phyloP scores from a whole-genome alignment of 257 asterid species.

The Nicotiana knightiana region DNA sequence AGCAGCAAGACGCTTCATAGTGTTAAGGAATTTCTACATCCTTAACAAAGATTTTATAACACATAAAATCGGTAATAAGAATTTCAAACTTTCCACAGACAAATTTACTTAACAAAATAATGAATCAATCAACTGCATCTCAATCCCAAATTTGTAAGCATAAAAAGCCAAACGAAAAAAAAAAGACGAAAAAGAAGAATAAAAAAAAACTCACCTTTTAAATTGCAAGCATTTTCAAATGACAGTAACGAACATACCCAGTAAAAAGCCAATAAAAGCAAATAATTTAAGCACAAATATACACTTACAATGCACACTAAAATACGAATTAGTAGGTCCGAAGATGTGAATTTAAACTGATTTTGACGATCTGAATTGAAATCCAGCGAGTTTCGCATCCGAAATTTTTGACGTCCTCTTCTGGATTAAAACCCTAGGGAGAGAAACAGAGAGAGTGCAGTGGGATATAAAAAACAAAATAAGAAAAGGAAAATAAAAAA shows the following conservation, averaged over 20 bases:
- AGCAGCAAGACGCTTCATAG: background rate
- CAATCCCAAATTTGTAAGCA: background rate
- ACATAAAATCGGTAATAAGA: background rate
- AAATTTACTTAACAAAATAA: background rate
- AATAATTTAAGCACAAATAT: background rate
- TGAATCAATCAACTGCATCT: background rate
- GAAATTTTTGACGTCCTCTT: background rate
- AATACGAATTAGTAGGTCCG: background rate
- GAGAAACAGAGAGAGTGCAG: background rate
- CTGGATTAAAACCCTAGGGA: constrained; percentile 6
- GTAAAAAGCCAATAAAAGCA: background rate
- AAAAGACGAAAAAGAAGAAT: background rate
- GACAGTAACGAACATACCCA: background rate
- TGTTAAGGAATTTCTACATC: too few species aligned
- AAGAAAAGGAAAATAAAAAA: background rate
- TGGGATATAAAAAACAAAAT: background rate
- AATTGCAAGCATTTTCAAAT: background rate
- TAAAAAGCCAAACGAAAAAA: background rate
- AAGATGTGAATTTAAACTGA: background rate
- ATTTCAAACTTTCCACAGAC: background rate
- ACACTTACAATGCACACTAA: background rate
- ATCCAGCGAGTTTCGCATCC: background rate
- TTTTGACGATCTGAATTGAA: background rate
- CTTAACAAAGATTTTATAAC: background rate
- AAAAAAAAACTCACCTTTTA: background rate